Evolutionary conservation across 805 yeast genomes (phyloP).

Genomic region (Myxozyma sirexii): DNA sequence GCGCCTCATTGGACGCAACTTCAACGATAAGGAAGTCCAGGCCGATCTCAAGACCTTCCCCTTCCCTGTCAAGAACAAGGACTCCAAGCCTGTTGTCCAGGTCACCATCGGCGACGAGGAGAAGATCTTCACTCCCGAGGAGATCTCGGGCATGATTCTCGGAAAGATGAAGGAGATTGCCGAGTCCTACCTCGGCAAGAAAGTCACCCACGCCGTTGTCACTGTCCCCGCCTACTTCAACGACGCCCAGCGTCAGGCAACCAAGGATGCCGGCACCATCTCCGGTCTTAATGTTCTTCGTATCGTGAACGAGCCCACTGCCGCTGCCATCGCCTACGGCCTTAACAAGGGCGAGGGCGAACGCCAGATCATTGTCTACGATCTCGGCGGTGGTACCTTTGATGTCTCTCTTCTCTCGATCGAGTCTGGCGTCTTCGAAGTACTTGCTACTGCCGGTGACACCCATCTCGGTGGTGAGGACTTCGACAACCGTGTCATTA

Average conservation of each 20-base stretch:
- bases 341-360: constrained; percentile 64
- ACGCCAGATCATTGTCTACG: constrained; percentile 85
- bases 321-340: constrained; percentile 99
- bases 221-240: constrained; percentile 97
- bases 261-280: constrained; percentile 96
- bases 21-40: constrained; percentile 74
- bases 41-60: constrained; percentile 87
- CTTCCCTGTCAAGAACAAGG: constrained; percentile 72
- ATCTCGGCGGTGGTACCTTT: constrained; percentile 98
- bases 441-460: constrained; percentile 90
- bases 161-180: constrained; percentile 93
- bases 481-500: constrained; percentile 94
- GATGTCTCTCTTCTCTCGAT: constrained; percentile 92
- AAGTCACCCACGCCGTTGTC: constrained; percentile 88
- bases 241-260: constrained; percentile 97
- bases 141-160: constrained; percentile 89
- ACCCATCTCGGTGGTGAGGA: constrained; percentile 98
- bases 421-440: constrained; percentile 96
- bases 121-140: constrained; percentile 91
- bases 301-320: constrained; percentile 96
- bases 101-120: constrained; percentile 86
- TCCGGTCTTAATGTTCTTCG: constrained; percentile 94
- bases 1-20: constrained; percentile 87
- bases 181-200: constrained; percentile 82
- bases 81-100: constrained; percentile 80